Conservation (phyloP, 225 moss, liverwort and hornwort species). For the Marchantia polymorpha region DNA sequence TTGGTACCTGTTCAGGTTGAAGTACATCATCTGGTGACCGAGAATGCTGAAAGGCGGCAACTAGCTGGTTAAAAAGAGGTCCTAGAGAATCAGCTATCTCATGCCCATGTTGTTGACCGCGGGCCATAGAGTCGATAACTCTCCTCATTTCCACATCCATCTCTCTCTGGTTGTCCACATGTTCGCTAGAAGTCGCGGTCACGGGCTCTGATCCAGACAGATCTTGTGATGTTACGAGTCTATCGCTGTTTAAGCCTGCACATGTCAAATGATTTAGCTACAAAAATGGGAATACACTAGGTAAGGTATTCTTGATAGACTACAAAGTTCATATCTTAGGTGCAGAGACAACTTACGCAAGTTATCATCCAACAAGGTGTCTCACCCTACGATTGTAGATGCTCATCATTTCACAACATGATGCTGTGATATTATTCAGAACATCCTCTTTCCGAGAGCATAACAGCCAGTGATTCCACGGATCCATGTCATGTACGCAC, state of each 20-base stretch:
- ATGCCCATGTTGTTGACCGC: conserved; percentile 44
- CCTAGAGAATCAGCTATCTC: conserved; percentile 63
- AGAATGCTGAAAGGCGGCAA: conserved; percentile 61
- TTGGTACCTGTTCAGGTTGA: conserved; percentile 53
- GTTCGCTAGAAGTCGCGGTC: conserved; percentile 22
- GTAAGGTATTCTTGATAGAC: too few relatives aligned
- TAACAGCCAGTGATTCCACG: too few relatives aligned
- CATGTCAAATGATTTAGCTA: too few relatives aligned
- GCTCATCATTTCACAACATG: too few relatives aligned
- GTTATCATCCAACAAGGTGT: too few relatives aligned
- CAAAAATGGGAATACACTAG: too few relatives aligned
- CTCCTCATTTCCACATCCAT: conserved; percentile 10
- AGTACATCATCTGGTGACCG: conserved; percentile 31
- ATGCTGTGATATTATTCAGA: too few relatives aligned
- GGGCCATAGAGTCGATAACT: conserved; percentile 31
- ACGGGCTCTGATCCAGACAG: not conserved
- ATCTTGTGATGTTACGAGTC: conserved; percentile 1
- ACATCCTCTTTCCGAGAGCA: too few relatives aligned
- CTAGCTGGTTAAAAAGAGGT: conserved; percentile 81
- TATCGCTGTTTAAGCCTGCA: conserved; percentile 9
- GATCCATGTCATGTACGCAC: too few relatives aligned
- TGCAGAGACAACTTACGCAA: too few relatives aligned
- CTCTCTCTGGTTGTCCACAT: conserved; percentile 13
- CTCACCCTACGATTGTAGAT: too few relatives aligned
- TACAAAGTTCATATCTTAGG: too few relatives aligned